Evolutionary conservation across 208 protist species (phyloP).

Genomic region (Leptomonas seymouri): DNA sequence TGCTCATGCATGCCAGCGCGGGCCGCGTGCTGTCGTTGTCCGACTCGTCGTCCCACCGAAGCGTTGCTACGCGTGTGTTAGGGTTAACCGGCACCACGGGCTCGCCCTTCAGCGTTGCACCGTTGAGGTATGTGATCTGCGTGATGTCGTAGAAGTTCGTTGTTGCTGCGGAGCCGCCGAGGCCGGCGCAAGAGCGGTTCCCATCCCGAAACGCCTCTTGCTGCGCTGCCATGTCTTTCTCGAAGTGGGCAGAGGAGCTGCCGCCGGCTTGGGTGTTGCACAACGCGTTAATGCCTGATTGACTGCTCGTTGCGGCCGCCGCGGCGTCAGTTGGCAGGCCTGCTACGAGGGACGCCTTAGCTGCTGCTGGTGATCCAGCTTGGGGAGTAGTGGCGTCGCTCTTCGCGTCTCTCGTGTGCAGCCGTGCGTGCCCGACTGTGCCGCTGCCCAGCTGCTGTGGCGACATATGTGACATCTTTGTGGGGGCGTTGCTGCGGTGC

Average conservation of each 20-base stretch:
- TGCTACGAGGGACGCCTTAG: neutral
- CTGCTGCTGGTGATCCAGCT: neutral
- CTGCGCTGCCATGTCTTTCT: constrained; percentile 1
- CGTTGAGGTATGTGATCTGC: neutral
- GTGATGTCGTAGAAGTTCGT: constrained; percentile 15
- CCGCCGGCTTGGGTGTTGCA: neutral
- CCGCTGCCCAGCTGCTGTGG: neutral
- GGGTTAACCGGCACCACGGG: neutral
- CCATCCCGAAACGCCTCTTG: neutral
- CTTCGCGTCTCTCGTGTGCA: neutral
- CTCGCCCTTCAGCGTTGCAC: neutral
- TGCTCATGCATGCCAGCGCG: constrained; percentile 11
- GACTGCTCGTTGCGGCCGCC: neutral
- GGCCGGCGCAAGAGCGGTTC: no score
- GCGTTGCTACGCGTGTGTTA: constrained; percentile 1
- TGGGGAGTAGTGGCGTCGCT: neutral
- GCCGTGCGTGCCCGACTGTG: neutral
- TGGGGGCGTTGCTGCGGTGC: constrained; percentile 13
- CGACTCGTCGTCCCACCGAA: constrained; percentile 19
- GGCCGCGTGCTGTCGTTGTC: constrained; percentile 11
- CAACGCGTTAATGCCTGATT: neutral
- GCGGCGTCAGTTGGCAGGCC: neutral
- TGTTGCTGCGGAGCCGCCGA: neutral
- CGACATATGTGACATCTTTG: neutral
- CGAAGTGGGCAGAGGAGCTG: neutral